Evolutionary conservation across 345 rosid genomes (phyloP).

Genomic region (Aquilaria sinensis): DNA sequence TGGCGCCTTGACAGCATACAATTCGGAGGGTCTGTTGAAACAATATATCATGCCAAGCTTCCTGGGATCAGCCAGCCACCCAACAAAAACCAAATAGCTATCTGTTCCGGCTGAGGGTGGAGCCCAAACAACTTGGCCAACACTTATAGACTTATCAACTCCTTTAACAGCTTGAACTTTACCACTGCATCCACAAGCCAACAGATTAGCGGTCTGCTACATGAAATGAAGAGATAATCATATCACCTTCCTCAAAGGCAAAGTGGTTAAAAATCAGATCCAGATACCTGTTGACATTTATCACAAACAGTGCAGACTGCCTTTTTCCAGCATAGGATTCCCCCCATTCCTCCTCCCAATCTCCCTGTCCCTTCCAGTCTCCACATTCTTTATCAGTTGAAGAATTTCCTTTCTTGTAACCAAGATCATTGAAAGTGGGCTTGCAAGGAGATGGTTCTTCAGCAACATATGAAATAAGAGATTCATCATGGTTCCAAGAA

Average conservation of each 20-base stretch:
- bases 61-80: constrained; percentile 70
- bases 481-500: constrained; percentile 88
- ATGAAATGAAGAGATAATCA: neutral
- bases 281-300: constrained; percentile 51
- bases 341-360: constrained; percentile 98
- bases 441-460: constrained; percentile 60
- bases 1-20: constrained; percentile 52
- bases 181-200: constrained; percentile 42
- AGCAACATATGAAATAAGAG: constrained; percentile 71
- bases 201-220: constrained; percentile 8
- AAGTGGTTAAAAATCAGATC: constrained; percentile 6
- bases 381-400: constrained; percentile 47
- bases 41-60: constrained; percentile 93
- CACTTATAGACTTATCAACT: constrained; percentile 61
- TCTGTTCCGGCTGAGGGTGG: constrained; percentile 36
- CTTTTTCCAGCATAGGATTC: constrained; percentile 89
- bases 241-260: neutral
- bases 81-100: constrained; percentile 75
- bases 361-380: constrained; percentile 95
- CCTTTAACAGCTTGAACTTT: constrained; percentile 61
- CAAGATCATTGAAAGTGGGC: constrained; percentile 54
- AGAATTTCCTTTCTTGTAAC: constrained; percentile 43
- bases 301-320: constrained; percentile 70
- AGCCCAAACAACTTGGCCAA: constrained; percentile 96
- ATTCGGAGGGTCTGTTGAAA: constrained; percentile 70